These are phyloP conservation scores for Teratosphaeriaceae sp. DNA, from an alignment of 2,329 filamentous ascomycete genomes.

Conservation along the genomic window DNA sequence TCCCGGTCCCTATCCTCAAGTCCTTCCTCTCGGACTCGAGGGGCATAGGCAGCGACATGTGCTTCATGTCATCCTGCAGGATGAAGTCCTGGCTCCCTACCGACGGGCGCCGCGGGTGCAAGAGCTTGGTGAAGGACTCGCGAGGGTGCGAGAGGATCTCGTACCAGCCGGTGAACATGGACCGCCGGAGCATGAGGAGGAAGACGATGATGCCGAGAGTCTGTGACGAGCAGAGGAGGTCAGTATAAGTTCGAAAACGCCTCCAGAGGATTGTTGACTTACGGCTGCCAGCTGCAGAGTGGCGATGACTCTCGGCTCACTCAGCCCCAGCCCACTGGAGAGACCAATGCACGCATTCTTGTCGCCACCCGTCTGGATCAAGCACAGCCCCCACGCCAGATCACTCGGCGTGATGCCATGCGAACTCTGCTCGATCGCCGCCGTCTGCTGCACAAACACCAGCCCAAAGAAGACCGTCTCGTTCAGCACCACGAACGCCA, in stretches of 20 bases:
- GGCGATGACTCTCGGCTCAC: constrained; percentile 61
- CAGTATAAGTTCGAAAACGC: not conserved
- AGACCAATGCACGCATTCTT: constrained; percentile 56
- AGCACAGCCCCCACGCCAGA: constrained; percentile 58
- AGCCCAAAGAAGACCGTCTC: constrained; percentile 79
- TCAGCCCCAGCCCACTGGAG: constrained; percentile 54
- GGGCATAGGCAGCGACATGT: constrained; percentile 6
- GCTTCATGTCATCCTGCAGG: constrained; percentile 7
- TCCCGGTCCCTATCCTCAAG: no score
- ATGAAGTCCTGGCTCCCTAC: constrained; percentile 11
- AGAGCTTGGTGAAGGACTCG: constrained; percentile 1
- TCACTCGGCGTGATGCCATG: constrained; percentile 46
- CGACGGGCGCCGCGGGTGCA: constrained; percentile 6
- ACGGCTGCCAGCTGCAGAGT: constrained; percentile 67
- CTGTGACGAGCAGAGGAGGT: constrained; percentile 38
- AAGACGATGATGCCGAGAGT: constrained; percentile 73
- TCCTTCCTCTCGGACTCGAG: constrained; percentile 8
- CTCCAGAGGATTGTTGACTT: no score
- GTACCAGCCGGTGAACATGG: constrained; percentile 69
- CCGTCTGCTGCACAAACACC: constrained; percentile 66
- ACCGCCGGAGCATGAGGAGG: constrained; percentile 65
- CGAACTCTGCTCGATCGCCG: constrained; percentile 50
- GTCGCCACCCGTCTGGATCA: constrained; percentile 49
- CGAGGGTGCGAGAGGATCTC: constrained; percentile 41
- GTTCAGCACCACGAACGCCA: constrained; percentile 69